Percentiles rank a stretch among this genome's conserved stretches.
These are phyloP conservation scores for Ceratocystis alfenasii DNA, from an alignment of 2,329 filamentous ascomycete species.

Conservation along the genomic window DNA sequence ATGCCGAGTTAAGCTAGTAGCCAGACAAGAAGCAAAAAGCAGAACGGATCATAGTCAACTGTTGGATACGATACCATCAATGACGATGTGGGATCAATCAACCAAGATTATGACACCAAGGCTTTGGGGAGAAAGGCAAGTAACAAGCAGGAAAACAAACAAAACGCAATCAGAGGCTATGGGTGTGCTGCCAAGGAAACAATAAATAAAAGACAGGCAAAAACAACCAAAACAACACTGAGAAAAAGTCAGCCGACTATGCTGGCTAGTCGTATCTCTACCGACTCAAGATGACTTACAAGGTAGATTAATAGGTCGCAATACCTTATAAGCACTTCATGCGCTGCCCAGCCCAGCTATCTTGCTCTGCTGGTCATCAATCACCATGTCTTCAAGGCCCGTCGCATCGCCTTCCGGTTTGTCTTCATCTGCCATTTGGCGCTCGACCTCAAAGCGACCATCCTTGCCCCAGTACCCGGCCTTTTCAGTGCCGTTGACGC, in stretches of 20 bases:
- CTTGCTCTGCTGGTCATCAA: conserved; percentile 30
- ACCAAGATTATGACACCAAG: background rate
- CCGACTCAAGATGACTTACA: background rate
- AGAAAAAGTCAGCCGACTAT: background rate
- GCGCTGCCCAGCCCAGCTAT: conserved; percentile 40
- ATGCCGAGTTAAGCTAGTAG: too few relatives aligned
- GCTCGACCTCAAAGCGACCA: conserved; percentile 56
- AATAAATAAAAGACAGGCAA: background rate
- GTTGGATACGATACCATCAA: background rate
- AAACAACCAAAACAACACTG: background rate
- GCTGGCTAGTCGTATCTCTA: background rate
- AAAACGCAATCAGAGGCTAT: background rate
- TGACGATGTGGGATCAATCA: background rate
- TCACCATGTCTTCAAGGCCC: conserved; percentile 14
- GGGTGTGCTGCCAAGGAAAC: background rate
- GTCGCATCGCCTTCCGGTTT: conserved; percentile 22
- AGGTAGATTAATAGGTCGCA: background rate
- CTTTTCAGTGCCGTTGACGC: conserved; percentile 51
- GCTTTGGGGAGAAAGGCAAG: background rate
- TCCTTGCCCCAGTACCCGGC: conserved; percentile 56
- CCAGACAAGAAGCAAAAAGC: too few relatives aligned
- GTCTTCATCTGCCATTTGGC: conserved; percentile 54
- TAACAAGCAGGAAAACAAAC: background rate
- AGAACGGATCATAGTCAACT: too few relatives aligned
- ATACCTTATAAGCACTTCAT: conserved; percentile 26